Evolutionary conservation across 129 eudicot species (phyloP).

Genomic region (Pittosporum tobira): DNA sequence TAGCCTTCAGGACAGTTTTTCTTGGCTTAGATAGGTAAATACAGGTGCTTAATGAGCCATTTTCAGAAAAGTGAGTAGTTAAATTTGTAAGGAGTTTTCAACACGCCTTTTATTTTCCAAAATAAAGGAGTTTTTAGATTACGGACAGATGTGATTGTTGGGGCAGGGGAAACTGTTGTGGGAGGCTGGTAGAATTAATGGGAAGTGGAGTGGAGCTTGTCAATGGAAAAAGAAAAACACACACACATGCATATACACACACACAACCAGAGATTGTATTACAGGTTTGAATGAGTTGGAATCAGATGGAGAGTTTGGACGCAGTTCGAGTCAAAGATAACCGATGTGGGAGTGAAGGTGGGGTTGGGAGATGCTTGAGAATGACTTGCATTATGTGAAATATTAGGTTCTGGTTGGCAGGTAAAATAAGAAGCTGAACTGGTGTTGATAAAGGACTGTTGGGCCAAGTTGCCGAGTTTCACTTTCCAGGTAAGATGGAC

Average conservation of each 20-base stretch:
- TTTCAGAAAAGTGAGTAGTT: background rate
- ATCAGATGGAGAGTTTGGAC: background rate
- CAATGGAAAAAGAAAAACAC: background rate
- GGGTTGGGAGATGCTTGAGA: slow-evolving; percentile 12
- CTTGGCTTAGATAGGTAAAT: background rate
- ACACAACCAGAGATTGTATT: too few relatives aligned
- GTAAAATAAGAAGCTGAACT: background rate
- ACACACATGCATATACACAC: too few relatives aligned
- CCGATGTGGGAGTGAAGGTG: slow-evolving; percentile 4
- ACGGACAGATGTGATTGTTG: background rate
- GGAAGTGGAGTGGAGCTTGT: background rate
- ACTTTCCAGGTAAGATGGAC: slow-evolving; percentile 8
- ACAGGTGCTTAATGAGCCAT: too few relatives aligned
- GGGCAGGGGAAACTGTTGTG: background rate
- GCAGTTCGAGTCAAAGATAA: background rate
- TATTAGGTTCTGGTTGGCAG: background rate
- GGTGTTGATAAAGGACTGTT: background rate
- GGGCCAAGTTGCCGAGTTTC: slow-evolving; percentile 4
- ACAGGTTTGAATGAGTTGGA: background rate
- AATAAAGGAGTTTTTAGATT: background rate
- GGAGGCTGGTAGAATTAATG: slow-evolving; percentile 1
- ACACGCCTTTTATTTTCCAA: too few relatives aligned
- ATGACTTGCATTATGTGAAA: slow-evolving; percentile 12
- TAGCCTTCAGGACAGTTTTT: background rate
- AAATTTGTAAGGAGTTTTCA: too few relatives aligned